Percentiles rank a stretch among this genome's conserved stretches.
phyloP scores from a whole-genome alignment of 75 land plant genomes.

The Cunninghamia lanceolata region DNA sequence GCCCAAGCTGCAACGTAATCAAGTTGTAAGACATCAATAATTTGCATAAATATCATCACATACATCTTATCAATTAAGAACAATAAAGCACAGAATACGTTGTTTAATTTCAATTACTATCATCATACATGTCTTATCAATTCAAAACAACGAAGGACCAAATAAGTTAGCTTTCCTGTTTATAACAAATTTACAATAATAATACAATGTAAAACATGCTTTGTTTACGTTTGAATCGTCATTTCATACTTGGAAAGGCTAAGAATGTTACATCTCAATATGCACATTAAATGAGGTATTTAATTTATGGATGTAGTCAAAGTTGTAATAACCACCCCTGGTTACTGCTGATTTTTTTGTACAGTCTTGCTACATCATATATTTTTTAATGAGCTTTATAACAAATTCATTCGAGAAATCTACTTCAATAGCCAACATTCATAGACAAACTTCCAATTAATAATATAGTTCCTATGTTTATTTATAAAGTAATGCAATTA shows the following conservation, averaged over 20 bases:
- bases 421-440: no score
- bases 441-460: no score
- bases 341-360: no score
- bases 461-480: no score
- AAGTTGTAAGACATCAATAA: not conserved
- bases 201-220: not conserved
- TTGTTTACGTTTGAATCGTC: not conserved
- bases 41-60: not conserved
- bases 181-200: not conserved
- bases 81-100: not conserved
- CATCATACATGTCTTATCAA: not conserved
- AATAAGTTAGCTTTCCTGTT: not conserved
- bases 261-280: not conserved
- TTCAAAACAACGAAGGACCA: not conserved
- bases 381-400: no score
- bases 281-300: not conserved
- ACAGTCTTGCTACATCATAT: no score
- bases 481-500: no score
- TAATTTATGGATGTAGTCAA: no score
- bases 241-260: not conserved
- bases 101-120: not conserved
- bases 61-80: not conserved
- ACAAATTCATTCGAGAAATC: no score
- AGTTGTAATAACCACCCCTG: no score
- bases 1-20: slow-evolving; percentile 45